Percentiles rank a stretch among this genome's conserved stretches.
Conservation (phyloP, 2,329 filamentous ascomycete species). For the Xylariaceae sp. region DNA sequence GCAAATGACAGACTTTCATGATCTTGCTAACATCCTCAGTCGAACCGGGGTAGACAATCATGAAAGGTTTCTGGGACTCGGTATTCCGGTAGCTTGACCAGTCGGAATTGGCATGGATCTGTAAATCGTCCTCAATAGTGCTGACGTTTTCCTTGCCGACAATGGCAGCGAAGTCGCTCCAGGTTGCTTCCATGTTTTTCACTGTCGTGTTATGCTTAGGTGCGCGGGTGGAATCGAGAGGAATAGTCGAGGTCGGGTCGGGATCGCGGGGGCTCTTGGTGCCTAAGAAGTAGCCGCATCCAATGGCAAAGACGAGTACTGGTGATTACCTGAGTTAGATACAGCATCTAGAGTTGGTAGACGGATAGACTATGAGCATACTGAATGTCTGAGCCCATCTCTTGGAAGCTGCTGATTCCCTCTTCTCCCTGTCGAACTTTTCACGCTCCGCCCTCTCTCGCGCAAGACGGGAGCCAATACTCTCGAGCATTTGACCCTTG, state of each 20-base stretch:
- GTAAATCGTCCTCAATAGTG: conserved; percentile 52
- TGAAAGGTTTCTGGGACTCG: conserved; percentile 52
- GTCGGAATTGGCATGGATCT: conserved; percentile 54
- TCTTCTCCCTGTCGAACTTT: conserved; percentile 42
- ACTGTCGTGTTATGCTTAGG: conserved; percentile 56
- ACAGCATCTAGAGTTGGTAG: not conserved
- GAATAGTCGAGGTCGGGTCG: conserved; percentile 55
- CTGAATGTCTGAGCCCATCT: conserved; percentile 53
- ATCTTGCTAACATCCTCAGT: conserved; percentile 71
- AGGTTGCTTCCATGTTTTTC: conserved; percentile 64
- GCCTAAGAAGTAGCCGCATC: conserved; percentile 56
- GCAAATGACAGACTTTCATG: conserved; percentile 70
- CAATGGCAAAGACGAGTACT: conserved; percentile 52
- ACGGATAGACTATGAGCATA: conserved; percentile 30
- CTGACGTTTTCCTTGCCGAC: conserved; percentile 63
- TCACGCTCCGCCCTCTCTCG: conserved; percentile 52
- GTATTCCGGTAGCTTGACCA: conserved; percentile 58
- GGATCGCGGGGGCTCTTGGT: conserved; percentile 49
- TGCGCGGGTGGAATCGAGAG: conserved; percentile 47
- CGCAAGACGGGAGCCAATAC: conserved; percentile 50
- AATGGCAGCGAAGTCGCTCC: conserved; percentile 63
- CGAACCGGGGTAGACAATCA: conserved; percentile 67
- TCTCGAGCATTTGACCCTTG: conserved; percentile 57
- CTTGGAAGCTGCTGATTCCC: conserved; percentile 36
- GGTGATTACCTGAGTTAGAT: conserved; percentile 6